These are phyloP conservation scores for Cystoderma amianthinum DNA, from an alignment of 768 basidiomycete genomes.

Conservation along the genomic window DNA sequence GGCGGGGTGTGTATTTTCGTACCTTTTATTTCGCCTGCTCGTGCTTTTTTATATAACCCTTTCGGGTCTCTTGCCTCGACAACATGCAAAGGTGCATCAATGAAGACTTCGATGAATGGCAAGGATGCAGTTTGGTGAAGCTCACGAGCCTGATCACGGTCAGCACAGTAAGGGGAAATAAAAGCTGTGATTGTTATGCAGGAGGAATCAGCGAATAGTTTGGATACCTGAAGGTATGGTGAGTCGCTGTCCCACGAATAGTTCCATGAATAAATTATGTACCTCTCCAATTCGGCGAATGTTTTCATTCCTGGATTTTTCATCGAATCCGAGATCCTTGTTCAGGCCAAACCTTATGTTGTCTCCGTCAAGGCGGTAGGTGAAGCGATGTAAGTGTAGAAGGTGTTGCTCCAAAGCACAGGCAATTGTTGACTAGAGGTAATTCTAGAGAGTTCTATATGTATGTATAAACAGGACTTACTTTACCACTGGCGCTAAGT, in stretches of 20 bases:
- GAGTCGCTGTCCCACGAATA: too few relatives aligned
- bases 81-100: constrained; percentile 85
- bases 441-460: neutral
- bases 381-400: constrained; percentile 76
- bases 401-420: constrained; percentile 96
- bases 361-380: constrained; percentile 94
- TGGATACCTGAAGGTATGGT: constrained; percentile 68
- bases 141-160: constrained; percentile 75
- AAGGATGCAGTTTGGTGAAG: constrained; percentile 71
- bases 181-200: constrained; percentile 91
- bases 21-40: constrained; percentile 96
- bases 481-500: constrained; percentile 92
- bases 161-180: constrained; percentile 94
- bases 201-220: constrained; percentile 85
- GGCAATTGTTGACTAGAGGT: constrained; percentile 83
- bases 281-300: constrained; percentile 97
- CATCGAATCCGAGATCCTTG: constrained; percentile 93
- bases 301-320: constrained; percentile 88
- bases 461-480: constrained; percentile 18
- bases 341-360: constrained; percentile 94
- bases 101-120: constrained; percentile 89
- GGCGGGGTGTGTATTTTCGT: constrained; percentile 6
- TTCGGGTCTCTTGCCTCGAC: constrained; percentile 95
- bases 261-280: constrained; percentile 7
- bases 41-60: constrained; percentile 94